Evolutionary conservation across 768 basidiomycete species (phyloP).

Genomic region (Suillus brevipes): DNA sequence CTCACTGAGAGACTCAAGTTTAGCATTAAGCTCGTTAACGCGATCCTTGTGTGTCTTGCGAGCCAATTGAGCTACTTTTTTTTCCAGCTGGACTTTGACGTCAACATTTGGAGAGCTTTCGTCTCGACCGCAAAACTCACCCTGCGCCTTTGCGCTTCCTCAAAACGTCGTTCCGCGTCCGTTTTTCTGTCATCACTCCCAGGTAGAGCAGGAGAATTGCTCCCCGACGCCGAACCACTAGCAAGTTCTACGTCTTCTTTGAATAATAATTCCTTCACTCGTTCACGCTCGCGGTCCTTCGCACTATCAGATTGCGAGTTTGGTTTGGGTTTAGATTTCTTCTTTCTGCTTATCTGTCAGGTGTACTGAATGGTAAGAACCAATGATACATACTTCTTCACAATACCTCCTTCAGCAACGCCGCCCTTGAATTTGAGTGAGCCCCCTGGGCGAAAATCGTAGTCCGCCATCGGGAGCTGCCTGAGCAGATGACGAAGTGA

Average conservation of each 20-base stretch:
- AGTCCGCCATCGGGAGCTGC: slow-evolving; percentile 70
- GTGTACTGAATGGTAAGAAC: slow-evolving; percentile 8
- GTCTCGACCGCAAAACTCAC: slow-evolving; percentile 44
- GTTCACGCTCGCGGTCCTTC: slow-evolving; percentile 41
- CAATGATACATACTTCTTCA: slow-evolving; percentile 67
- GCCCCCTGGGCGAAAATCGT: slow-evolving; percentile 82
- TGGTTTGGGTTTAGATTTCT: slow-evolving; percentile 73
- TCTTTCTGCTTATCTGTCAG: slow-evolving; percentile 58
- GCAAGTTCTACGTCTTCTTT: slow-evolving; percentile 46
- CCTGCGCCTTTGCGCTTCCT: slow-evolving; percentile 79
- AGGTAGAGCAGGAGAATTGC: slow-evolving; percentile 60
- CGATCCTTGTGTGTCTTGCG: slow-evolving; percentile 91
- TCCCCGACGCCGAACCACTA: slow-evolving; percentile 51
- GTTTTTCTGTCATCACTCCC: slow-evolving; percentile 63
- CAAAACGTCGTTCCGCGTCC: slow-evolving; percentile 85
- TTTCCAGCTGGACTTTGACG: slow-evolving; percentile 53
- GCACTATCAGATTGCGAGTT: slow-evolving; percentile 53
- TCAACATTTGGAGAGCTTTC: slow-evolving; percentile 12
- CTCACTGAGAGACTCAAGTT: slow-evolving; percentile 85
- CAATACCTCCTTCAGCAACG: slow-evolving; percentile 73
- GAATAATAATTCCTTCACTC: slow-evolving; percentile 50
- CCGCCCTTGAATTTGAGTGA: slow-evolving; percentile 90
- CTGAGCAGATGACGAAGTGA: slow-evolving; percentile 18
- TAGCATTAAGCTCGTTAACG: slow-evolving; percentile 85
- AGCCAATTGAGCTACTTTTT: slow-evolving; percentile 74